Conservation (phyloP, 768 basidiomycete genomes). For the Russula virescens region DNA sequence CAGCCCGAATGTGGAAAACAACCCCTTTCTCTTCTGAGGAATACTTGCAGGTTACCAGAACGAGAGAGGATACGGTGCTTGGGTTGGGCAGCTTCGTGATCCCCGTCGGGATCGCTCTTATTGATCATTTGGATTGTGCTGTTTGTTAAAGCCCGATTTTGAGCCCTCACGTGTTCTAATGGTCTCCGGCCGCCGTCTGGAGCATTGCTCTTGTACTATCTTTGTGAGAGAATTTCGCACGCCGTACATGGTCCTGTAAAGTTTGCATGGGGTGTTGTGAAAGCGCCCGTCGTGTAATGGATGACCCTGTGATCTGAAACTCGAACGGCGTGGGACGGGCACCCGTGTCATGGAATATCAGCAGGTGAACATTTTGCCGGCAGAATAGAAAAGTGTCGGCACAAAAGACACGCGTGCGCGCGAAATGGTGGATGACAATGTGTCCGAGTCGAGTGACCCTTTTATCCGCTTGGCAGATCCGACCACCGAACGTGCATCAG, state of each 20-base stretch:
- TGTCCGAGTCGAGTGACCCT: too few relatives aligned
- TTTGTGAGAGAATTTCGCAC: neutral
- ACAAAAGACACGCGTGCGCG: too few relatives aligned
- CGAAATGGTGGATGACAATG: too few relatives aligned
- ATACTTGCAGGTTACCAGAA: neutral
- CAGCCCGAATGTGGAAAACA: neutral
- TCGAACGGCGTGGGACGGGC: neutral
- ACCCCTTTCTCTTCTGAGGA: neutral
- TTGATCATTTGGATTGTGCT: too few relatives aligned
- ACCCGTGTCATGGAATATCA: neutral
- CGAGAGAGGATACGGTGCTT: neutral
- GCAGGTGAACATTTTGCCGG: neutral
- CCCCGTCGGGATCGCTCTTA: neutral
- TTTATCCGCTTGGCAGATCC: neutral
- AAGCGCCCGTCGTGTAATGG: neutral
- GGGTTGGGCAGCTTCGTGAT: neutral
- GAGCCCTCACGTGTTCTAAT: neutral
- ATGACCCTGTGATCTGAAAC: conserved; percentile 1
- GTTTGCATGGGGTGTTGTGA: neutral
- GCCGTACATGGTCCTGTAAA: neutral
- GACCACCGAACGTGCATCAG: neutral
- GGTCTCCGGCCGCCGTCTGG: neutral
- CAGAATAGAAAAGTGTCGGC: too few relatives aligned
- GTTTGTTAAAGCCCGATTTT: neutral
- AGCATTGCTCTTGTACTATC: neutral